phyloP scores from a whole-genome alignment of 139 green algal species.

The Parachlorella kessleri region DNA sequence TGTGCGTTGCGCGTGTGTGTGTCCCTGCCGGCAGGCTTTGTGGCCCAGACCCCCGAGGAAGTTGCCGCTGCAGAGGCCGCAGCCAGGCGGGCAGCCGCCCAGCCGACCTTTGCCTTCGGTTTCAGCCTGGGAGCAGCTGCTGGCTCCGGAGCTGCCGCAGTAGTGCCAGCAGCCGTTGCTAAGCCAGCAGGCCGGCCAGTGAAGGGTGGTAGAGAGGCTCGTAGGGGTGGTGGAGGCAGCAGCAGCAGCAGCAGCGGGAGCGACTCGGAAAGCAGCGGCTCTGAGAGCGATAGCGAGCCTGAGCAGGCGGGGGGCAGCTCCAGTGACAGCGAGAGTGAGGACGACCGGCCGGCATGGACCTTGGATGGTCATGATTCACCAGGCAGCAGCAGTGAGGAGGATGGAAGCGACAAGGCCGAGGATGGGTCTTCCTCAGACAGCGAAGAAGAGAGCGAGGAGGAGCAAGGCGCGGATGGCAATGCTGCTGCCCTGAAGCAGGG shows the following conservation, averaged over 20 bases:
- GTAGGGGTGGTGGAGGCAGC: not conserved
- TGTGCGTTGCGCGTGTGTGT: no score
- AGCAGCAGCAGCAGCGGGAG: conserved; percentile 11
- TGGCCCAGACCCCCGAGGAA: not conserved
- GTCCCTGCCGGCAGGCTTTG: not conserved
- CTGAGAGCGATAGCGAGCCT: not conserved
- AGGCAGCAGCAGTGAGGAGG: conserved; percentile 13
- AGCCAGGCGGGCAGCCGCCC: not conserved
- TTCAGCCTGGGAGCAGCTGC: not conserved
- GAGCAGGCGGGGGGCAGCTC: not conserved
- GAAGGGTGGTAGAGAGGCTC: not conserved
- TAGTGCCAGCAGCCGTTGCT: not conserved
- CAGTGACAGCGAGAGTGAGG: not conserved
- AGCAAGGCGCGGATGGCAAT: not conserved
- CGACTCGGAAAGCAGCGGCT: not conserved
- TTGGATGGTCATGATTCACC: no score
- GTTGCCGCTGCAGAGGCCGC: not conserved
- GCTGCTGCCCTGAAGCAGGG: no score
- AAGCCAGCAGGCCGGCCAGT: not conserved
- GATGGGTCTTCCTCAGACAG: conserved; percentile 7
- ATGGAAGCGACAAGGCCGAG: no score
- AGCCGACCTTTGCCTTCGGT: not conserved
- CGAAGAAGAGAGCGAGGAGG: not conserved
- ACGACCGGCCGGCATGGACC: no score
- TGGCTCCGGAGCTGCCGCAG: no score